Conservation (phyloP, 192 early-diverging fungal genomes). For the Coemansia sp. region DNA sequence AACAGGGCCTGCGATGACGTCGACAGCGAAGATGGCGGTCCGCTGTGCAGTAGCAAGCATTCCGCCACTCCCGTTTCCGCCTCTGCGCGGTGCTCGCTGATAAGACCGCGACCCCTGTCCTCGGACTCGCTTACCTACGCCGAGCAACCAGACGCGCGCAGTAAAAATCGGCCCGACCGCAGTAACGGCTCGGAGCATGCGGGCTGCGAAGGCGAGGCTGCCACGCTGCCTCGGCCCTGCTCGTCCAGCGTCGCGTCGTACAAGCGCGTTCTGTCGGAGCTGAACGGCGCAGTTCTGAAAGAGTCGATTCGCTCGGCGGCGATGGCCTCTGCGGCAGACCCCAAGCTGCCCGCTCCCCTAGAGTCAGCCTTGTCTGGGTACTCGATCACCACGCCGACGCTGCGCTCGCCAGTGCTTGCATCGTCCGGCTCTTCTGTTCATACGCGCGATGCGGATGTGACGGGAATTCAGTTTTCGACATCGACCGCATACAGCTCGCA, state of each 20-base stretch:
- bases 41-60: constrained; percentile 14
- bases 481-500: constrained; percentile 8
- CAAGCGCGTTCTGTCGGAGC: constrained; percentile 18
- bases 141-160: constrained; percentile 25
- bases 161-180: constrained; percentile 30
- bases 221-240: background rate
- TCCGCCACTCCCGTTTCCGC: background rate
- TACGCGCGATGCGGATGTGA: background rate
- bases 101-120: constrained; percentile 29
- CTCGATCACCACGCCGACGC: background rate
- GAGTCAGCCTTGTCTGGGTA: background rate
- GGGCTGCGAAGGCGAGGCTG: constrained; percentile 1
- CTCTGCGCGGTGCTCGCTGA: constrained; percentile 11
- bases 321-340: constrained; percentile 7
- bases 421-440: background rate
- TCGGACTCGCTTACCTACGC: constrained; percentile 32
- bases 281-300: constrained; percentile 18
- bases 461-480: constrained; percentile 8
- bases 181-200: constrained; percentile 5
- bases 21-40: background rate
- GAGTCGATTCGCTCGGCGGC: constrained; percentile 13
- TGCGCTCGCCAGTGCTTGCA: constrained; percentile 12
- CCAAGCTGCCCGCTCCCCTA: background rate
- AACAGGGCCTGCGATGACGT: background rate
- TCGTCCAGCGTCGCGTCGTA: constrained; percentile 9